These are phyloP conservation scores for Thielaviopsis euricoi DNA, from an alignment of 2,329 filamentous ascomycete genomes.

Conservation along the genomic window DNA sequence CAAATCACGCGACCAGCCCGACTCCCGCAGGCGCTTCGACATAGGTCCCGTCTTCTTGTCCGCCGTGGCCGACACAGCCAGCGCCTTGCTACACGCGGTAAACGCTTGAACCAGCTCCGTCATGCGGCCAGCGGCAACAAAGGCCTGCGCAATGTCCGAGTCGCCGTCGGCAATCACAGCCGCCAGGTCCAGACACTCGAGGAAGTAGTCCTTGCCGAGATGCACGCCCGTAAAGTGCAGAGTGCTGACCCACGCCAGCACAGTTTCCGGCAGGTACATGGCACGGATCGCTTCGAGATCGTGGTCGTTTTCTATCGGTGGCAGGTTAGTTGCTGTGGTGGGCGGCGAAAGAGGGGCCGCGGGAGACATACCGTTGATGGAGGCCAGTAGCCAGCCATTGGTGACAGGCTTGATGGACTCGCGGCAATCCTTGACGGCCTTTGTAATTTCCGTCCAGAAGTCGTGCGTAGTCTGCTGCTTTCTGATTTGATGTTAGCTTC, in stretches of 20 bases:
- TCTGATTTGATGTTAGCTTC: not conserved
- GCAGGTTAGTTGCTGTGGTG: constrained; percentile 10
- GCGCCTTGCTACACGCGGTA: constrained; percentile 59
- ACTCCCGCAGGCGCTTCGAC: constrained; percentile 42
- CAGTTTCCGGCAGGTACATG: constrained; percentile 68
- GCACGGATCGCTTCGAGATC: constrained; percentile 52
- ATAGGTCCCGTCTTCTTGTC: constrained; percentile 31
- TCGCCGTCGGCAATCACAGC: constrained; percentile 55
- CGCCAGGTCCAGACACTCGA: constrained; percentile 77
- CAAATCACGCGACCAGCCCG: constrained; percentile 46
- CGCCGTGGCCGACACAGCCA: constrained; percentile 38
- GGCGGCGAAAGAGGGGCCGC: not conserved
- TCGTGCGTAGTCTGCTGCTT: constrained; percentile 25
- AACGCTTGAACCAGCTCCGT: constrained; percentile 61
- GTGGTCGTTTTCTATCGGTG: constrained; percentile 33
- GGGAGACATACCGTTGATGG: constrained; percentile 33
- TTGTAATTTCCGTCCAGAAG: constrained; percentile 37
- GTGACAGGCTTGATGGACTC: constrained; percentile 44
- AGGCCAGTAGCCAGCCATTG: constrained; percentile 43
- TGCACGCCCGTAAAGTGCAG: constrained; percentile 64
- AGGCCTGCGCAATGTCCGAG: constrained; percentile 47
- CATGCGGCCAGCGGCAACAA: constrained; percentile 50
- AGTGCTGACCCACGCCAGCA: constrained; percentile 69
- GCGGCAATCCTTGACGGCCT: constrained; percentile 36
- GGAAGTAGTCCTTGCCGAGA: constrained; percentile 57